These are phyloP conservation scores for Mycena chlorophos DNA, from an alignment of 768 basidiomycete species.

Conservation along the genomic window DNA sequence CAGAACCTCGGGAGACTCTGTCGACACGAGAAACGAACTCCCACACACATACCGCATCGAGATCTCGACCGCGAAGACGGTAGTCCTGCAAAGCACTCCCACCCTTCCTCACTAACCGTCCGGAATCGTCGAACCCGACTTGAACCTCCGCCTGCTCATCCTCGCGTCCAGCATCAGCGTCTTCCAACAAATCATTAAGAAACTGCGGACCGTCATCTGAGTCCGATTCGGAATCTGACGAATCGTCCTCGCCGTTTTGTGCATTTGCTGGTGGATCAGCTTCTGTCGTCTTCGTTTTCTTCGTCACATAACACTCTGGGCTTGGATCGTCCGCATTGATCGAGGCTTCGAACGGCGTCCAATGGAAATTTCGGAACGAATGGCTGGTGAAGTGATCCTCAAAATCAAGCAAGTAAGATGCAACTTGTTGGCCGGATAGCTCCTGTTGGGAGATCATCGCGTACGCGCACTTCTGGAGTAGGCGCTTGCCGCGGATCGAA, in stretches of 20 bases:
- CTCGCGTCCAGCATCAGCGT: background rate
- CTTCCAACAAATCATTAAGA: slow-evolving; percentile 3
- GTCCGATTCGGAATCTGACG: background rate
- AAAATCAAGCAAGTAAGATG: background rate
- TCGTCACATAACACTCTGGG: slow-evolving; percentile 25
- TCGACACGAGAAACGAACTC: slow-evolving; percentile 27
- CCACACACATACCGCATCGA: slow-evolving; percentile 26
- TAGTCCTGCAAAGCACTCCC: slow-evolving; percentile 28
- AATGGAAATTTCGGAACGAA: background rate
- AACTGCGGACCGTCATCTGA: background rate
- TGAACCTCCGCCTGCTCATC: slow-evolving; percentile 12
- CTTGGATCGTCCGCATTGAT: slow-evolving; percentile 22
- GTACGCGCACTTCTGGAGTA: background rate
- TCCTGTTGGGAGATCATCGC: background rate
- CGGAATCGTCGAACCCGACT: slow-evolving; percentile 6
- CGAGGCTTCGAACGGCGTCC: background rate
- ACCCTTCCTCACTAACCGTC: slow-evolving; percentile 7
- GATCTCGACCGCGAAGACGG: slow-evolving; percentile 7
- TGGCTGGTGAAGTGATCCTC: background rate
- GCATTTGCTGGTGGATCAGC: too few species aligned
- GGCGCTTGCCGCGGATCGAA: background rate
- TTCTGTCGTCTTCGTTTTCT: background rate
- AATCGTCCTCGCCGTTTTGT: background rate
- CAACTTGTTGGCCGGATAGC: too few species aligned
- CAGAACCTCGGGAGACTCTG: slow-evolving; percentile 16